These are phyloP conservation scores for Fusarium miscanthi DNA, from an alignment of 2,329 filamentous ascomycete genomes.

Conservation along the genomic window DNA sequence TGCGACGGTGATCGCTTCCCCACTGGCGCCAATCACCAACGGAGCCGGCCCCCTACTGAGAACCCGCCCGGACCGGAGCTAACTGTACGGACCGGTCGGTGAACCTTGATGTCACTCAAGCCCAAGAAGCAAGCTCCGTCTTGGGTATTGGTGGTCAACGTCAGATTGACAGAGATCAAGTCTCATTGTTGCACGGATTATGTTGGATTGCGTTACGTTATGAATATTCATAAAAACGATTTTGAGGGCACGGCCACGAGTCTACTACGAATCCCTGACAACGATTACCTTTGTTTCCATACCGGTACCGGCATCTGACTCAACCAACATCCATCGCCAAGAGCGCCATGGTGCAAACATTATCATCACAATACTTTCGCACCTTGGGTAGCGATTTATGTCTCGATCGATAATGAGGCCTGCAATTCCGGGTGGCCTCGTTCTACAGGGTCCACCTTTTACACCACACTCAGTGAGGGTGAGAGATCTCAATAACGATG, in stretches of 20 bases:
- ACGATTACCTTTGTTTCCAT: background rate
- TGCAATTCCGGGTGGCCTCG: background rate
- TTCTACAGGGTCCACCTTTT: background rate
- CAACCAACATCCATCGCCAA: background rate
- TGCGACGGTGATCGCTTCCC: slow-evolving; percentile 6
- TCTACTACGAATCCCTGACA: background rate
- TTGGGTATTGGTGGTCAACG: background rate
- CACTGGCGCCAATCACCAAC: slow-evolving; percentile 24
- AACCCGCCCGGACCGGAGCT: slow-evolving; percentile 28
- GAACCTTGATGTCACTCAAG: slow-evolving; percentile 16
- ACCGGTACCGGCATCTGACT: background rate
- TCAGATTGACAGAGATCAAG: background rate
- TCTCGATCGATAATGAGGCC: background rate
- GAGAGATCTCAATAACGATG: no score
- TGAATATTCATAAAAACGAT: background rate
- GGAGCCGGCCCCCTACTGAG: slow-evolving; percentile 22
- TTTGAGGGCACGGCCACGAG: background rate
- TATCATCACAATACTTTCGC: background rate
- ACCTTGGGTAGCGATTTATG: background rate
- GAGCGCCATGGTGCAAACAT: background rate
- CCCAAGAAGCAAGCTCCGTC: background rate
- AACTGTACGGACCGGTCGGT: slow-evolving; percentile 23
- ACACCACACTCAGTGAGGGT: background rate
- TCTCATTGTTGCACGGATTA: background rate
- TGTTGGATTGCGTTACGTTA: background rate